phyloP scores from a whole-genome alignment of 164 flowering plant genomes.

The Magnolia changhungtana region DNA sequence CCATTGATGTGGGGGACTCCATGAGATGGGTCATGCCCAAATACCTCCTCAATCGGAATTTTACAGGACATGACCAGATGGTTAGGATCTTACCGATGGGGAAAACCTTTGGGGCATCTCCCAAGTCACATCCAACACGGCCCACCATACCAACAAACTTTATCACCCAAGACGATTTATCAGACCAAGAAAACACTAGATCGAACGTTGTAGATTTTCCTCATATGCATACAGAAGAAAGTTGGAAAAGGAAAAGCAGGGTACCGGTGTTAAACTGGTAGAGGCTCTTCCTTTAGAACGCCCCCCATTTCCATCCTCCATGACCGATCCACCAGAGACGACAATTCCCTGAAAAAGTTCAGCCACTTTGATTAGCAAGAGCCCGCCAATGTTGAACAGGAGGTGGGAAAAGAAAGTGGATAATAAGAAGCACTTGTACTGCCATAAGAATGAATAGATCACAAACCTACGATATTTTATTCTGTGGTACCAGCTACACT shows the following conservation, averaged over 20 bases:
- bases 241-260: neutral
- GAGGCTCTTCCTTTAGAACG: conserved; percentile 51
- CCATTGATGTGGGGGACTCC: neutral
- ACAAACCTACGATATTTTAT: neutral
- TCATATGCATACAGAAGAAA: neutral
- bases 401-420: no score
- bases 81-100: neutral
- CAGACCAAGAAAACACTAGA: no score
- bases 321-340: conserved; percentile 72
- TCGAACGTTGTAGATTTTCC: neutral
- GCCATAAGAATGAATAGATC: neutral
- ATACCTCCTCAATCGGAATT: neutral
- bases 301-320: conserved; percentile 99
- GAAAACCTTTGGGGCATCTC: neutral
- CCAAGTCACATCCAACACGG: neutral
- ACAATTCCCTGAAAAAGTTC: conserved; percentile 60
- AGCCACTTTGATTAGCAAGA: neutral
- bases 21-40: neutral
- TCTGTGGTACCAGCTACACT: no score
- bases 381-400: no score
- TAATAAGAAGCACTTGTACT: no score
- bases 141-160: neutral
- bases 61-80: neutral
- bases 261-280: conserved; percentile 32
- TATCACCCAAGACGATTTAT: no score